phyloP scores from a whole-genome alignment of 1,284 basidiomycete species.

The Ganoderma resinaceum region DNA sequence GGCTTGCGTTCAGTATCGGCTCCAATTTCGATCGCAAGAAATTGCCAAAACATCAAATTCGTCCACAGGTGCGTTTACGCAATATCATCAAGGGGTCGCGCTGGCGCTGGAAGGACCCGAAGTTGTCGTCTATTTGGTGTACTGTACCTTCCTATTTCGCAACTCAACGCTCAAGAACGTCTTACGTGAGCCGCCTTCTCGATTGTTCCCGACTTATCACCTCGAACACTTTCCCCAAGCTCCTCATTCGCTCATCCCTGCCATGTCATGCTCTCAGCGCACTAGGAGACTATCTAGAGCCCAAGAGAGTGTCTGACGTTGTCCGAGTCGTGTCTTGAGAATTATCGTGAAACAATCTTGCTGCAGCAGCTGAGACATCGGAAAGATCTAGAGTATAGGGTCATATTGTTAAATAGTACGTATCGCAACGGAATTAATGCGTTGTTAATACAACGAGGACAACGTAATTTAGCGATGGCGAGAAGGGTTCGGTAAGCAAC shows the following conservation, averaged over 20 bases:
- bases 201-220: not conserved
- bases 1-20: not conserved
- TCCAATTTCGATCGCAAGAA: not conserved
- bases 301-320: too few species aligned
- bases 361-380: too few species aligned
- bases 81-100: not conserved
- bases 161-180: not conserved
- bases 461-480: not conserved
- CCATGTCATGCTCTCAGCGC: too few species aligned
- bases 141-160: not conserved
- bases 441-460: not conserved
- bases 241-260: too few species aligned
- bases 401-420: not conserved
- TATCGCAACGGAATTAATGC: too few species aligned
- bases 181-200: not conserved
- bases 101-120: not conserved
- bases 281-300: too few species aligned
- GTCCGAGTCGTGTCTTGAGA: too few species aligned
- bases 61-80: not conserved
- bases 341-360: too few species aligned
- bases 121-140: not conserved
- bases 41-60: slow-evolving; percentile 1
- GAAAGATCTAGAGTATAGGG: too few species aligned
- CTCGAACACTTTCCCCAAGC: too few species aligned
- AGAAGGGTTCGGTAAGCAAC: not conserved